Evolutionary conservation across 1,284 basidiomycete genomes (phyloP).

Genomic region (Marasmius fiardii): DNA sequence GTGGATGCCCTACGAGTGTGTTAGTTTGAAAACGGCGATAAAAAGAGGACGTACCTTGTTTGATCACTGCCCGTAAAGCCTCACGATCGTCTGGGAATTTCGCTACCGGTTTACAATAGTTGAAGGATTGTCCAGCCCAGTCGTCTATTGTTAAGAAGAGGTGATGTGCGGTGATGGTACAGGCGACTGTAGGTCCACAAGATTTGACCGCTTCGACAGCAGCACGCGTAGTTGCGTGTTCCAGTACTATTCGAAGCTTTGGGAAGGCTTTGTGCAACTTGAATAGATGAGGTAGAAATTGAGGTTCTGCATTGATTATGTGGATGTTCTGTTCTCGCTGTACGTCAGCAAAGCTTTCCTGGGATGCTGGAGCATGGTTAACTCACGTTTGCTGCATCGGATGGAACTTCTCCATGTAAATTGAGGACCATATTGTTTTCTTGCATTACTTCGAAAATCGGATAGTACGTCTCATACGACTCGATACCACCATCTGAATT

Average conservation of each 20-base stretch:
- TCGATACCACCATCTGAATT: constrained; percentile 98
- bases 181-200: constrained; percentile 87
- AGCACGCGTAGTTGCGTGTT: constrained; percentile 97
- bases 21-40: background rate
- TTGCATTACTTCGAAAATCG: constrained; percentile 95
- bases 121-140: constrained; percentile 94
- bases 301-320: constrained; percentile 91
- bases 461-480: constrained; percentile 93
- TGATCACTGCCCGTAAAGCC: constrained; percentile 82
- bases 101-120: constrained; percentile 98
- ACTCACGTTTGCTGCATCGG: constrained; percentile 74
- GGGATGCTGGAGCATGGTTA: background rate
- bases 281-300: constrained; percentile 87
- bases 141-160: constrained; percentile 94
- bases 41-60: constrained; percentile 51
- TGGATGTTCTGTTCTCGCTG: constrained; percentile 72
- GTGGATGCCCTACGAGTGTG: constrained; percentile 69
- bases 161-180: constrained; percentile 98
- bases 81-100: constrained; percentile 92
- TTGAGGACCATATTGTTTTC: constrained; percentile 93
- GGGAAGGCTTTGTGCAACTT: constrained; percentile 87
- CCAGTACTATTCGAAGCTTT: constrained; percentile 92
- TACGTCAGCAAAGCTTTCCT: constrained; percentile 8
- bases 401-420: constrained; percentile 96
- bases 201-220: constrained; percentile 90